These are phyloP conservation scores for Penicillium samsonianum DNA, from an alignment of 495 filamentous ascomycete species.

Conservation along the genomic window DNA sequence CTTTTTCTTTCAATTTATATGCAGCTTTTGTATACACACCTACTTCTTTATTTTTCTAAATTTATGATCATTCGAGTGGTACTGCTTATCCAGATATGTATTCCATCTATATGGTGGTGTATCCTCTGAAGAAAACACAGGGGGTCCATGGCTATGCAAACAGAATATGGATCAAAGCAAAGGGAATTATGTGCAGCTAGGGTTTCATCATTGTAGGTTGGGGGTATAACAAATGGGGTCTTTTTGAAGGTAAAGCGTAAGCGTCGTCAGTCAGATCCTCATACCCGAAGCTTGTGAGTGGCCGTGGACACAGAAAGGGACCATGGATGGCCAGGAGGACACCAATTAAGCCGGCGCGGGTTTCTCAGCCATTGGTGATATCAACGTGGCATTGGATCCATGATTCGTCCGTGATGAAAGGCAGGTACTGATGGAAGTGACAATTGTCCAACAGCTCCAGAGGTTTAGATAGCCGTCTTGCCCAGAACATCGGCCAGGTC, in stretches of 20 bases:
- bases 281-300: constrained; percentile 3
- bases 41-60: neutral
- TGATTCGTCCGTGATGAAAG: neutral
- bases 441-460: constrained; percentile 1
- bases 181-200: constrained; percentile 31
- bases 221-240: constrained; percentile 30
- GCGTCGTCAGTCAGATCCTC: constrained; percentile 27
- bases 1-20: constrained; percentile 1
- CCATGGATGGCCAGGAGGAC: constrained; percentile 5
- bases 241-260: constrained; percentile 20
- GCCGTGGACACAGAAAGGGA: neutral
- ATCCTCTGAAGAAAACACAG: constrained; percentile 19
- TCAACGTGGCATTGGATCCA: constrained; percentile 1
- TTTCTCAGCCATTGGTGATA: neutral
- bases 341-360: neutral
- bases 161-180: constrained; percentile 21
- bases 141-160: constrained; percentile 27
- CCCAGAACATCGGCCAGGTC: constrained; percentile 71
- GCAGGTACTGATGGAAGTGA: constrained; percentile 5
- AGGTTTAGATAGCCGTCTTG: constrained; percentile 55
- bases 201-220: constrained; percentile 26
- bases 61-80: neutral
- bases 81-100: constrained; percentile 14
- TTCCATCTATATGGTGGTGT: constrained; percentile 28
- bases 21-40: neutral